phyloP scores from a whole-genome alignment of 345 rosid genomes.

The Rhodomyrtus tomentosa region DNA sequence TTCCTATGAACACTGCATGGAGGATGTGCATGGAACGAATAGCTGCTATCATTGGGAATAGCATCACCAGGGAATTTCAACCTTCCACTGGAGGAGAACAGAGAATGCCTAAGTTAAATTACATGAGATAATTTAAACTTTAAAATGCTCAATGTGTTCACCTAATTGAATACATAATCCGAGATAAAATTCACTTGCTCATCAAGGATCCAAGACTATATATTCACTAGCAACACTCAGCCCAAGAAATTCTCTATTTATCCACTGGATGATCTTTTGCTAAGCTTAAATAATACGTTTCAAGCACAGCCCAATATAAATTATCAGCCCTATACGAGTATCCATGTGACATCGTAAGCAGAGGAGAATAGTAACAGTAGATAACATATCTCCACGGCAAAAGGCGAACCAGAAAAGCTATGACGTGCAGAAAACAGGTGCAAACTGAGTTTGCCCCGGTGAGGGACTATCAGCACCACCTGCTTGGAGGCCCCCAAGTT shows the following conservation, averaged over 20 bases:
- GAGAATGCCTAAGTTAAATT: background rate
- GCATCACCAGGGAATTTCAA: conserved; percentile 13
- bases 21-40: conserved; percentile 37
- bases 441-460: background rate
- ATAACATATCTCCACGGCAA: background rate
- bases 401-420: background rate
- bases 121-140: background rate
- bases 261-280: background rate
- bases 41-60: conserved; percentile 14
- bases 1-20: conserved; percentile 22
- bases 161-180: background rate
- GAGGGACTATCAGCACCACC: background rate
- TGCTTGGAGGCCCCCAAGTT: background rate
- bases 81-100: conserved; percentile 32
- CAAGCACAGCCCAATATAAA: background rate
- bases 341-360: background rate
- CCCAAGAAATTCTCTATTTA: background rate
- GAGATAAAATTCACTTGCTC: background rate
- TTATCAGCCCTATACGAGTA: background rate
- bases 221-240: background rate
- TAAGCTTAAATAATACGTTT: background rate
- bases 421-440: background rate
- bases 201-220: background rate
- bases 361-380: background rate
- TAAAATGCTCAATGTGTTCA: background rate